phyloP scores from a whole-genome alignment of 1,139 yeast species.

The Pichia sp. region DNA sequence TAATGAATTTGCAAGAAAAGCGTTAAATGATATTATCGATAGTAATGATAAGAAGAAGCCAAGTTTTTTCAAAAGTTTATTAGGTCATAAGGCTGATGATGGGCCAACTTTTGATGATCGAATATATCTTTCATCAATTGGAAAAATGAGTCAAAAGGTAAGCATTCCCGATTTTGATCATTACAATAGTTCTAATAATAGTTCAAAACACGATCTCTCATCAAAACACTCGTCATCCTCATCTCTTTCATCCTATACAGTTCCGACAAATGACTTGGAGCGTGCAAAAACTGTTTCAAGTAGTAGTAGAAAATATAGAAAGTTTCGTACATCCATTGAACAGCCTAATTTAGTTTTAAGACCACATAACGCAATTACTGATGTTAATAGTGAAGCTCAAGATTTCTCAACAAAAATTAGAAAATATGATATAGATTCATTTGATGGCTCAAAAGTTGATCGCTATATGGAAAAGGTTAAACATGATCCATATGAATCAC shows the following conservation, averaged over 20 bases:
- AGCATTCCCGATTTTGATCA: not conserved
- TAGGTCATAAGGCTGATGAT: slow-evolving; percentile 24
- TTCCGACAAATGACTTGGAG: slow-evolving; percentile 43
- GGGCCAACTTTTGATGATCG: slow-evolving; percentile 27
- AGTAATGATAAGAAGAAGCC: slow-evolving; percentile 43
- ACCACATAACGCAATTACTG: slow-evolving; percentile 58
- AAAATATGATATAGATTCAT: slow-evolving; percentile 19
- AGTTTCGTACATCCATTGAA: slow-evolving; percentile 59
- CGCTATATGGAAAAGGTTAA: slow-evolving; percentile 20
- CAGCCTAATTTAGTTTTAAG: slow-evolving; percentile 60
- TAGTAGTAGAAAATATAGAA: slow-evolving; percentile 63
- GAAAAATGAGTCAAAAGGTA: slow-evolving; percentile 10
- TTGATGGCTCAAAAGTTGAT: slow-evolving; percentile 25
- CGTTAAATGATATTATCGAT: slow-evolving; percentile 38
- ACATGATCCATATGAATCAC: slow-evolving; percentile 28
- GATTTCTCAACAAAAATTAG: slow-evolving; percentile 1
- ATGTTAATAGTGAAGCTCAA: slow-evolving; percentile 42
- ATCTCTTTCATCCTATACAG: not conserved
- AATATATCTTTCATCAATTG: slow-evolving; percentile 22
- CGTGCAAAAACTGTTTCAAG: slow-evolving; percentile 70
- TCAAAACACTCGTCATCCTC: not conserved
- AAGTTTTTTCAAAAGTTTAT: slow-evolving; percentile 37
- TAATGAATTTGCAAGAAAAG: slow-evolving; percentile 27
- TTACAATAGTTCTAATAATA: not conserved
- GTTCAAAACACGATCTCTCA: not conserved